phyloP scores from a whole-genome alignment of 495 filamentous ascomycete species.

The Penicillium samsonianum region DNA sequence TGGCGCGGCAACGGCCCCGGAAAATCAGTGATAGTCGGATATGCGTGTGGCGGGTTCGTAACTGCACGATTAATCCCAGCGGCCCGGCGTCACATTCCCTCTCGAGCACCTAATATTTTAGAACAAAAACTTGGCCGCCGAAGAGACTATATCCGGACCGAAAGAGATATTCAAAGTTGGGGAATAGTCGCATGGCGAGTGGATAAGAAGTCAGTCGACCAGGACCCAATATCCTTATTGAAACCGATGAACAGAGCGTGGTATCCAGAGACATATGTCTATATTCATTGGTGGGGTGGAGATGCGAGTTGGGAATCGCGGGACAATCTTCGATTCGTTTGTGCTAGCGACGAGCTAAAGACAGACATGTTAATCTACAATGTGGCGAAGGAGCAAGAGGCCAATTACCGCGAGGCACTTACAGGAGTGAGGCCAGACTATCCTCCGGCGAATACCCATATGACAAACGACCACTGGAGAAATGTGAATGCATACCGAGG shows the following conservation, averaged over 20 bases:
- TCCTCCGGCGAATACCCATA: neutral
- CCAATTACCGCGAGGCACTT: neutral
- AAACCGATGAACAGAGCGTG: neutral
- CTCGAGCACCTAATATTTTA: conserved; percentile 3
- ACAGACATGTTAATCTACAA: conserved; percentile 5
- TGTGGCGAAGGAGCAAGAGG: conserved; percentile 3
- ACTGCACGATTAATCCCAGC: conserved; percentile 2
- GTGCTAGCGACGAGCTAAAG: neutral
- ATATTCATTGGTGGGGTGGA: neutral
- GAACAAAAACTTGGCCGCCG: neutral
- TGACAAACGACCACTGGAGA: neutral
- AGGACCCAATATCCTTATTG: conserved; percentile 6
- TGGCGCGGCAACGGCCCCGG: neutral
- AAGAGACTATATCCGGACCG: neutral
- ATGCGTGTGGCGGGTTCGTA: neutral
- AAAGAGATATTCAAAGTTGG: neutral
- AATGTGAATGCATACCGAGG: conserved; percentile 1
- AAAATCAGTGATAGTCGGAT: conserved; percentile 3
- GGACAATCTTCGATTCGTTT: neutral
- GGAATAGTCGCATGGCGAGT: neutral
- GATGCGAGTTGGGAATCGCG: neutral
- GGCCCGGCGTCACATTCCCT: neutral
- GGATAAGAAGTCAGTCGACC: neutral
- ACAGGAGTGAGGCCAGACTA: neutral
- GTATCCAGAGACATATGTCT: conserved; percentile 2